Evolutionary conservation across 75 land plant genomes (phyloP), one percentile per base, ranked within the genome.

Genomic region (Isoetes taiwanensis): DNA sequence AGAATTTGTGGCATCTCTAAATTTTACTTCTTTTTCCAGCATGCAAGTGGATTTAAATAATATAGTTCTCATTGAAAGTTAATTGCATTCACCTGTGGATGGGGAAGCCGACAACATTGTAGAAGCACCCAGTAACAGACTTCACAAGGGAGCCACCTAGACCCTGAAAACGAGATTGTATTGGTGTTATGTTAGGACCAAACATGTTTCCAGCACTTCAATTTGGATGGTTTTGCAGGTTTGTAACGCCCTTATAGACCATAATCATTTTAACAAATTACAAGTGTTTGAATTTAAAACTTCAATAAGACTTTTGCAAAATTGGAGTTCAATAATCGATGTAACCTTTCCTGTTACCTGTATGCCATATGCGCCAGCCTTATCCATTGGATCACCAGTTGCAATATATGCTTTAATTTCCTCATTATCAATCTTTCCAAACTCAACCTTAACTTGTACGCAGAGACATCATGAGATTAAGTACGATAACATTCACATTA

Each of bases 291-390:
- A 20, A 4, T 31, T 34, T 46, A 10, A 21, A 8, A 59, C 38
- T 32, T 30, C 26, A 58, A 17, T 25, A 9, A 20, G 12, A 38
- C 11, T 48, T 20, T 46, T 4, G 60, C 9, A 3, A 32, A 16
- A 16, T 28, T 23, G 20, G 57, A 55, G 21, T 31, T 11, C 9
- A 53, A 16, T 19, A 52, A 60, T 4, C 32, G 10, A 3, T 21
- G 21, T 28, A 19, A 25, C 21, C 37, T 31, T 14, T 31, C 9
- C 9, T 30, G 23, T 19, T 40, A 74, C 77, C 64, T 74, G 77
- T 16, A 76, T 76, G 28, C 78, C 78, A 71, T 76, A 76, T 28
- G 66, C 75, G 17, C 78, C 78, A 61, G 78, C 78, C 64, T 76
- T 76, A 39, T 72, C 78, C 78, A 76, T 71, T 9, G 78, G 78